Base-by-base conservation (phyloP, 2,329 filamentous ascomycete genomes). In the Cladosporium colombiae region DNA sequence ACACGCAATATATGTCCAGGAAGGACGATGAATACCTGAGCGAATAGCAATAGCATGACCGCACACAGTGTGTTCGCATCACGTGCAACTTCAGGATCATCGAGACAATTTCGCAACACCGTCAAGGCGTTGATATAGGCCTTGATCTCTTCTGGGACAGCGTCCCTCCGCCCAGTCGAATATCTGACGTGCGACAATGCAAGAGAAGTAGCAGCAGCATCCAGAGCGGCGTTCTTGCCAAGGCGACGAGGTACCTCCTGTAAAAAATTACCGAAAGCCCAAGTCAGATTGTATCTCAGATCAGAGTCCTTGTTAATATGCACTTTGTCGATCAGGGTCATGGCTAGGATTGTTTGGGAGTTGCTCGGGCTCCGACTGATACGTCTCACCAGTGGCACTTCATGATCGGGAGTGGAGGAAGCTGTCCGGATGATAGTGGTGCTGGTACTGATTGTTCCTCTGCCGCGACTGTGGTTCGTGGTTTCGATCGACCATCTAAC, bases 31-130 rank as follows among this genome's bases (percentile, higher is more conserved):
- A 46, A 11, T 66, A 66, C 66, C 44, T 68, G 63, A 46, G 53
- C 59, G 7, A 68, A 49, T 23, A 63, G 31, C 25, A 68, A 23
- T 2, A 68, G 33, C 67, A 68, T 67, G 13, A 66, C 58, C 11
- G 67, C 67, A 58, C 62, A 66, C 14, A 68, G 44, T 3, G 67
- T 66, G 21, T 65, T 66, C 2, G 50, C 29, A n/a, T 65, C 62
- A 16, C 62, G 58, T n/a, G 67, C 67, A 23, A 53, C 29, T 16
- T 18, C 31, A 8, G 57, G 44, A 60, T 67, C 58, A 29, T 68
- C 53, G 11, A 66, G 52, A 18, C 57, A 62, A 3, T 8, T n/a
- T 27, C 63, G 14, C 57, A 68, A 40, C 21, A 44, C 53, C 8
- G 23, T 23, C n/a, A 67, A 53, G 5, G 67, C 67, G 7, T 63